These are phyloP conservation scores for Aspergillus sclerotioniger DNA, from an alignment of 495 filamentous ascomycete species.

Conservation along the genomic window DNA sequence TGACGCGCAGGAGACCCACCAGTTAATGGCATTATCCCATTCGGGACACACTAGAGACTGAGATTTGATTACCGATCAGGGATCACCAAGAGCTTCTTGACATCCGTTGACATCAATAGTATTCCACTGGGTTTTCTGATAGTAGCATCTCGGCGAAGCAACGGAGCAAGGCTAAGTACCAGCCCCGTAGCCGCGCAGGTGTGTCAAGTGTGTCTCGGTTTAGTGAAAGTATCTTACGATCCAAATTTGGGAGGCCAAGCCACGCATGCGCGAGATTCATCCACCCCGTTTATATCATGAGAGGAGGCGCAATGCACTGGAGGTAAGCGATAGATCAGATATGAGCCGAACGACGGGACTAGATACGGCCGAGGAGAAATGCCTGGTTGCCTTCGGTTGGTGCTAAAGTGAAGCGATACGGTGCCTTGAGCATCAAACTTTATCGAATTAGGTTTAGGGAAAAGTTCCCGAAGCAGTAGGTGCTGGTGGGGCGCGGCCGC, in stretches of 20 bases:
- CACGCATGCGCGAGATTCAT: neutral
- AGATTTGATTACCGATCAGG: neutral
- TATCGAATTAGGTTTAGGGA: neutral
- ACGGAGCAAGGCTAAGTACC: no score
- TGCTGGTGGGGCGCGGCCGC: neutral
- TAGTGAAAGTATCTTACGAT: neutral
- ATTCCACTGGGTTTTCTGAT: neutral
- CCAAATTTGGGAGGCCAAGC: neutral
- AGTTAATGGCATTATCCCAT: neutral
- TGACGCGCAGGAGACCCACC: constrained; percentile 1
- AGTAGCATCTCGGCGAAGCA: neutral
- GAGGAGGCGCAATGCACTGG: neutral
- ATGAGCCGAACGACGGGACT: neutral
- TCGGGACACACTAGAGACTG: neutral
- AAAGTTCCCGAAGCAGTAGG: neutral
- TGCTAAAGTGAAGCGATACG: neutral
- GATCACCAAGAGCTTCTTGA: neutral
- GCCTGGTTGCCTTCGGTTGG: neutral
- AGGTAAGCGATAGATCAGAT: neutral
- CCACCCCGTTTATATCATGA: neutral
- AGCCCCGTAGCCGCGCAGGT: no score
- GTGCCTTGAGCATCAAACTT: neutral
- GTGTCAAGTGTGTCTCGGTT: neutral
- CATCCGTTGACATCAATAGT: neutral
- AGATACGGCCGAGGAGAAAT: neutral